Evolutionary conservation across 169 alveolate species (phyloP), one percentile per base, ranked within the genome.

Genomic region (Eimeria praecox): DNA sequence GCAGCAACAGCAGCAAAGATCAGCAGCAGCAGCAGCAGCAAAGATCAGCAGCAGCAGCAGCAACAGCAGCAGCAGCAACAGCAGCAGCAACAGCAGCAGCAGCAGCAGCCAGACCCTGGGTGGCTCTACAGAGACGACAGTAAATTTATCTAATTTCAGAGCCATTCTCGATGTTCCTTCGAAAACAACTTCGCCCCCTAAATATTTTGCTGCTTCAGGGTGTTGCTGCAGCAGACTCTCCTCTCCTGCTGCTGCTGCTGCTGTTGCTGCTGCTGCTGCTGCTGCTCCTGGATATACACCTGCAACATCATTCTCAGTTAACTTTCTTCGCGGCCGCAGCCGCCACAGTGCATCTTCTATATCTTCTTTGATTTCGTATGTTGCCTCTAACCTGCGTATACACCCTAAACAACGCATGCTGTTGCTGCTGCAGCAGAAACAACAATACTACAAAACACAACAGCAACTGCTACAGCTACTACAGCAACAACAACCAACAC

Each of bases 351-450:
- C 97, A 69, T 96, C 97, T 27, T 93, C 96, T 30, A 99, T 92
- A 95, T 98, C 98, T 46, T 97, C 97, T 69, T 98, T 98, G 66
- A 99, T 98, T 95, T 98, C 99, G 86, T 97, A 98, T 30, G 98
- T 97, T 62, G 99, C 97, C 96, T 98, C 99, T 95, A 98, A 95
- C 78, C 95, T 92, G 73, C 49, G 30, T 33, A 40, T 8, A 77
- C 64, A 10, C 59, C 54, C 88, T n/a, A n/a, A n/a, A n/a, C n/a
- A n/a, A n/a, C n/a, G n/a, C n/a, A n/a, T n/a, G n/a, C n/a, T n/a
- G n/a, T n/a, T n/a, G n/a, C n/a, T n/a, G n/a, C n/a, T n/a, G n/a
- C n/a, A n/a, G n/a, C n/a, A n/a, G n/a, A n/a, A n/a, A n/a, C n/a
- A n/a, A n/a, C n/a, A n/a, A n/a, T n/a, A n/a, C n/a, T n/a, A n/a